These are phyloP conservation scores for Pichia sp. DNA, from an alignment of 1,139 yeast species.

Conservation along the genomic window DNA sequence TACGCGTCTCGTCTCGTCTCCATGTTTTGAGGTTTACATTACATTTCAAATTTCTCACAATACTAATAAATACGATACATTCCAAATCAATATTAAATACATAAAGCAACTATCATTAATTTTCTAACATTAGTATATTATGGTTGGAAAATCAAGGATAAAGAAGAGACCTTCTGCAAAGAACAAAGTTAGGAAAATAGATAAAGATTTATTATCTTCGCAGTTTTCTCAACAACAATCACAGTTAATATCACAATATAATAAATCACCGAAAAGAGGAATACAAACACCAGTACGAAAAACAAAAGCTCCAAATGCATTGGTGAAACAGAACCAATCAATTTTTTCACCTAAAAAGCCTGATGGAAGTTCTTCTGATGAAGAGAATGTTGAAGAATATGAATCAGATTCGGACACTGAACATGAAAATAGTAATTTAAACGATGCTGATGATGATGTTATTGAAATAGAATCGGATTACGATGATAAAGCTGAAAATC, in stretches of 20 bases:
- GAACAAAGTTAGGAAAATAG: conserved; percentile 20
- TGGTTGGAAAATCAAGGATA: neutral
- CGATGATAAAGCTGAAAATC: no score
- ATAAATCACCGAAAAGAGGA: neutral
- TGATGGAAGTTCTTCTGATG: neutral
- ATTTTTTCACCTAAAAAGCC: conserved; percentile 13
- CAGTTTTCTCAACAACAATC: conserved; percentile 12
- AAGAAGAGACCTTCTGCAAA: conserved; percentile 23
- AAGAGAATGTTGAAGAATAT: conserved; percentile 1
- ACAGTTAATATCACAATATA: no score
- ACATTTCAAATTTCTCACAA: no score
- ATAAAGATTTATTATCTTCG: conserved; percentile 8
- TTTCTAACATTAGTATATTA: no score
- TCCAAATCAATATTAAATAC: no score
- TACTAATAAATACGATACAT: no score
- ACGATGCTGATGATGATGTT: neutral
- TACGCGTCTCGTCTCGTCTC: neutral
- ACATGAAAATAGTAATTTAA: neutral
- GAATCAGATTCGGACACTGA: neutral
- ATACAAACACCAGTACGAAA: conserved; percentile 7
- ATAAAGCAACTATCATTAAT: no score
- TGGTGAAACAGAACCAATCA: conserved; percentile 9
- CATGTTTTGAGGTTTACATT: no score
- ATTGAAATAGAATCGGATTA: conserved; percentile 4
- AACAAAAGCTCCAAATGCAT: conserved; percentile 8